A percentile compares a stretch with the other conserved stretches of the same genome.
Conservation (phyloP, 1,284 basidiomycete species). For the Marasmius fiardii region DNA sequence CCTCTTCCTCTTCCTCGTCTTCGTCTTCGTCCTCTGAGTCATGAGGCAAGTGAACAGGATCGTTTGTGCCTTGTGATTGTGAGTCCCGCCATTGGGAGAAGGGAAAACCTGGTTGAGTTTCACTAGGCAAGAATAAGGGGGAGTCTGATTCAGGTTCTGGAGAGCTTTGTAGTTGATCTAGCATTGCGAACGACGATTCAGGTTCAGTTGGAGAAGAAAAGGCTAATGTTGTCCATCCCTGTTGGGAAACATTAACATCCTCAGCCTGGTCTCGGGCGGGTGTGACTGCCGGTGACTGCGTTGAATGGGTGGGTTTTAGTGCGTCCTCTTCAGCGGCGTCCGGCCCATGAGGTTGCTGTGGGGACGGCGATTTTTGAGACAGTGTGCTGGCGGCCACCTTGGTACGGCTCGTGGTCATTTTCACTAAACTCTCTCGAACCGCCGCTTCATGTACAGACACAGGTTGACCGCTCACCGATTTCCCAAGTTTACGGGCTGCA, state of each 20-base stretch:
- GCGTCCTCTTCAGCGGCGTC: neutral
- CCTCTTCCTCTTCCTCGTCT: no score
- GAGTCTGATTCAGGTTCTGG: slow-evolving; percentile 19
- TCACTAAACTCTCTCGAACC: slow-evolving; percentile 9
- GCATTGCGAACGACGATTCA: slow-evolving; percentile 19
- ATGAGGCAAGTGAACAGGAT: slow-evolving; percentile 15
- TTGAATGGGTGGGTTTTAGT: neutral
- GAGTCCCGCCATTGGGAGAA: slow-evolving; percentile 38
- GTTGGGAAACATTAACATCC: neutral
- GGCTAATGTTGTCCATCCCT: slow-evolving; percentile 24
- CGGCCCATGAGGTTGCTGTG: neutral
- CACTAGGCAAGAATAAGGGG: slow-evolving; percentile 38
- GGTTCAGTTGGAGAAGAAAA: slow-evolving; percentile 14
- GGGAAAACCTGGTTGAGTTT: slow-evolving; percentile 42
- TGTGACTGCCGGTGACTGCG: neutral
- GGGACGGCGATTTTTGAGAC: neutral
- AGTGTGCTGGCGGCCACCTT: neutral
- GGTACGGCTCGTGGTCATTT: slow-evolving; percentile 10
- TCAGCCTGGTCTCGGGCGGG: neutral
- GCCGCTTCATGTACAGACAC: slow-evolving; percentile 8
- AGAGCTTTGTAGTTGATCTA: slow-evolving; percentile 39
- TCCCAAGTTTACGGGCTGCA: neutral
- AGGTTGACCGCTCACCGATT: slow-evolving; percentile 3
- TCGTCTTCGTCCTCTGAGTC: slow-evolving; percentile 40
- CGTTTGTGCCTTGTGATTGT: slow-evolving; percentile 9